Evolutionary conservation across 768 basidiomycete species (phyloP).

Genomic region (Termitomyces sp.): DNA sequence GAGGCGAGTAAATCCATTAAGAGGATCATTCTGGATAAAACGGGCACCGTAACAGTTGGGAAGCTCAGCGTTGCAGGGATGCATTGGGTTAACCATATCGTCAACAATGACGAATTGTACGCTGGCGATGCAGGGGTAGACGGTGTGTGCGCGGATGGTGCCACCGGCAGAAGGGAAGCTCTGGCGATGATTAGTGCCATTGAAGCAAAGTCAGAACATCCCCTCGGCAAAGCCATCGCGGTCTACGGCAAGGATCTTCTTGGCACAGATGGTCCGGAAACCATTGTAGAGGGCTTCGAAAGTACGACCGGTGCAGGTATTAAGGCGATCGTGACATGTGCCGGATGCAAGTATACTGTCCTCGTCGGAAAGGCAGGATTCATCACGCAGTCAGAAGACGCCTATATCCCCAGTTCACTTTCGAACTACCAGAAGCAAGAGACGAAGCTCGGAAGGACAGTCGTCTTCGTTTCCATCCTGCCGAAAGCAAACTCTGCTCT

Average conservation of each 20-base stretch:
- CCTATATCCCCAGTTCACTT: conserved; percentile 56
- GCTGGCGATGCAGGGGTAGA: conserved; percentile 41
- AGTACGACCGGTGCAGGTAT: conserved; percentile 89
- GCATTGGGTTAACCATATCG: conserved; percentile 55
- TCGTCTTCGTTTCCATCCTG: conserved; percentile 80
- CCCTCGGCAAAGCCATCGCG: conserved; percentile 91
- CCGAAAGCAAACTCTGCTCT: conserved; percentile 31
- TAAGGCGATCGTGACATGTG: conserved; percentile 58
- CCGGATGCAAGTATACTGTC: conserved; percentile 51
- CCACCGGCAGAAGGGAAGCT: conserved; percentile 54
- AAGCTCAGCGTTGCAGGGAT: conserved; percentile 79
- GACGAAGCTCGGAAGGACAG: conserved; percentile 69
- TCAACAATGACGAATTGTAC: conserved; percentile 34
- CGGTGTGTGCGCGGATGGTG: conserved; percentile 56
- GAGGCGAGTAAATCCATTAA: conserved; percentile 86
- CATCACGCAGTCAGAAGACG: conserved; percentile 50
- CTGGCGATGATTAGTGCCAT: conserved; percentile 82
- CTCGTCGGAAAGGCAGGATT: conserved; percentile 78
- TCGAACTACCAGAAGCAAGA: conserved; percentile 68
- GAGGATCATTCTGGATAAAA: conserved; percentile 91
- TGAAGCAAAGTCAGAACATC: conserved; percentile 93
- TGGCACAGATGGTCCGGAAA: conserved; percentile 41
- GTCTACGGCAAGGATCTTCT: conserved; percentile 71
- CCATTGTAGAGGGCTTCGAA: conserved; percentile 72
- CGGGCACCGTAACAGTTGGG: conserved; percentile 95